Evolutionary conservation across 2,329 filamentous ascomycete genomes (phyloP).

Genomic region (Paecilomyces sp.): DNA sequence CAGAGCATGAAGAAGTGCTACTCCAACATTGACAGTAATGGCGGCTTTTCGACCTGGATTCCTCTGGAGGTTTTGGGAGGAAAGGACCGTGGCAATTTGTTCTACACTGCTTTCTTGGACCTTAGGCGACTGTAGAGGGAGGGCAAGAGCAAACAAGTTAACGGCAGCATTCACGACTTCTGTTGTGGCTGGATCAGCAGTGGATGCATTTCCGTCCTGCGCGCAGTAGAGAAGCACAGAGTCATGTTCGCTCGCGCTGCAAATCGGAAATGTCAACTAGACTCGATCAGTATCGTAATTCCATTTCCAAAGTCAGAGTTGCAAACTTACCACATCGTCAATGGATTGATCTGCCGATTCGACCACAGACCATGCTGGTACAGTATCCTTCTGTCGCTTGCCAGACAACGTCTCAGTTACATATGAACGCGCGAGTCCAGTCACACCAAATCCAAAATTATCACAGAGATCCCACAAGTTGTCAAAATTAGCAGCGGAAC

Average conservation of each 20-base stretch:
- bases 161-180: slow-evolving; percentile 94
- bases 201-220: slow-evolving; percentile 38
- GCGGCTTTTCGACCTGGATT: slow-evolving; percentile 85
- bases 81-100: slow-evolving; percentile 84
- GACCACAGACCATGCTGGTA: slow-evolving; percentile 34
- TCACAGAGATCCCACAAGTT: slow-evolving; percentile 92
- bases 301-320: neutral
- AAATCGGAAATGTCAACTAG: slow-evolving; percentile 56
- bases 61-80: slow-evolving; percentile 69
- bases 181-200: slow-evolving; percentile 76
- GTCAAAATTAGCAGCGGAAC: slow-evolving; percentile 81
- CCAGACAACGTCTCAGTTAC: slow-evolving; percentile 63
- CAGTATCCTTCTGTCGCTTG: slow-evolving; percentile 56
- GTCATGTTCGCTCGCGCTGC: slow-evolving; percentile 81
- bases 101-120: slow-evolving; percentile 95
- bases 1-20: slow-evolving; percentile 70
- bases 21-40: slow-evolving; percentile 81
- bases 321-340: slow-evolving; percentile 34
- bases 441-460: slow-evolving; percentile 91
- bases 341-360: slow-evolving; percentile 31
- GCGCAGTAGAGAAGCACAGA: slow-evolving; percentile 68
- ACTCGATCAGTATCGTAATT: slow-evolving; percentile 6
- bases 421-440: slow-evolving; percentile 73
- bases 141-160: slow-evolving; percentile 81
- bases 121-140: slow-evolving; percentile 81